These are phyloP conservation scores for Fragaria iinumae DNA, from an alignment of 306 rosid genomes.

Conservation along the genomic window DNA sequence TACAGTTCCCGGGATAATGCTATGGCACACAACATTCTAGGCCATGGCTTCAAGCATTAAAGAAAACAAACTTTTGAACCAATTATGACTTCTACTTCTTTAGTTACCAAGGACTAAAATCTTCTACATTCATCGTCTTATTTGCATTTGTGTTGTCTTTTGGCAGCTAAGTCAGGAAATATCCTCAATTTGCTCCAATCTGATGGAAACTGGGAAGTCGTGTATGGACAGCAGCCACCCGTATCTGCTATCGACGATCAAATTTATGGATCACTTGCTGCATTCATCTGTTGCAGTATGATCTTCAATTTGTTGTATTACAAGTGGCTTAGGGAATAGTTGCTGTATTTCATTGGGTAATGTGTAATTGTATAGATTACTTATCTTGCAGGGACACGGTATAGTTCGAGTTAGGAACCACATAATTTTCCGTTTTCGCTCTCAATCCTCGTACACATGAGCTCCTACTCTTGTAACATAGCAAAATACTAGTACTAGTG, in stretches of 20 bases:
- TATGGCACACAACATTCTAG: neutral
- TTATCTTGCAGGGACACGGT: neutral
- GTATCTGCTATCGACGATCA: conserved; percentile 60
- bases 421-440: neutral
- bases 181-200: conserved; percentile 48
- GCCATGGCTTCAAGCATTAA: neutral
- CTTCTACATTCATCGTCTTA: neutral
- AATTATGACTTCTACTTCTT: neutral
- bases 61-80: neutral
- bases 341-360: neutral
- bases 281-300: conserved; percentile 14
- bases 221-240: conserved; percentile 54
- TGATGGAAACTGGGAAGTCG: conserved; percentile 68
- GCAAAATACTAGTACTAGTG: too few relatives aligned
- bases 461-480: neutral
- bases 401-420: neutral
- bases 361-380: neutral
- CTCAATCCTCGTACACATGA: neutral
- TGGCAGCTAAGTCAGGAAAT: conserved; percentile 54
- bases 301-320: neutral
- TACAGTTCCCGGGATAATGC: neutral
- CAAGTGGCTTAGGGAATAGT: neutral
- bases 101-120: neutral
- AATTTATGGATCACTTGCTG: conserved; percentile 37
- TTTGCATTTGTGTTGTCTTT: conserved; percentile 16